Percentiles rank a stretch among this genome's conserved stretches.
Conservation (phyloP, 164 flowering plant species). For the Platanus orientalis region DNA sequence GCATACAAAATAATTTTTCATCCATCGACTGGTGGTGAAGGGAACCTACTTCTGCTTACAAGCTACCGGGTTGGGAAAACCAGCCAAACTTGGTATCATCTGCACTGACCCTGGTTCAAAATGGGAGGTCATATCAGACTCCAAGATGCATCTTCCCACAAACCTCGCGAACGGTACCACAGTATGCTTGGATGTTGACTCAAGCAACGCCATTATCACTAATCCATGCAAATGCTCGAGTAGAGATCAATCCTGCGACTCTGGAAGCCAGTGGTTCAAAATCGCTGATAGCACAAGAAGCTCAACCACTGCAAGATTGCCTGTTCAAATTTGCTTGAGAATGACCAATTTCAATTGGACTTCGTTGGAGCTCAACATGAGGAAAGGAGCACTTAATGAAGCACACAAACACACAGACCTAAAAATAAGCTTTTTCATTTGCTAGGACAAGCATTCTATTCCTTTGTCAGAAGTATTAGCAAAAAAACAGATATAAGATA, state of each 20-base stretch:
- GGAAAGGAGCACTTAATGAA: too few species aligned
- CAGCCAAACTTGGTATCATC: neutral
- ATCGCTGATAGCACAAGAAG: neutral
- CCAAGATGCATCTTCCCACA: neutral
- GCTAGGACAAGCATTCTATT: too few species aligned
- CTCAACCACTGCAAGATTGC: neutral
- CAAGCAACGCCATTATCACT: neutral
- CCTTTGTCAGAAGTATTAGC: too few species aligned
- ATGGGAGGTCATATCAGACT: neutral
- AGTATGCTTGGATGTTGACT: neutral
- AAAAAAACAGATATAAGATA: too few species aligned
- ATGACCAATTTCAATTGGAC: neutral
- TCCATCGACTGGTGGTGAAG: constrained; percentile 22
- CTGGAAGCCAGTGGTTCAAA: neutral
- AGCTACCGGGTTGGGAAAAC: neutral
- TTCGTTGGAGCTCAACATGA: neutral
- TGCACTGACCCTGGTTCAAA: neutral
- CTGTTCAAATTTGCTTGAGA: neutral
- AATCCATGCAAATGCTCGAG: constrained; percentile 2
- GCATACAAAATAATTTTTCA: constrained; percentile 55
- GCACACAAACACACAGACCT: too few species aligned
- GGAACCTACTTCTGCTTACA: neutral
- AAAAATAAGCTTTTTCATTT: too few species aligned
- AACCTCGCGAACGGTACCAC: neutral
- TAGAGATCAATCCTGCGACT: neutral